phyloP scores from a whole-genome alignment of 2,329 filamentous ascomycete species.

The Lecanicillium sp. region DNA sequence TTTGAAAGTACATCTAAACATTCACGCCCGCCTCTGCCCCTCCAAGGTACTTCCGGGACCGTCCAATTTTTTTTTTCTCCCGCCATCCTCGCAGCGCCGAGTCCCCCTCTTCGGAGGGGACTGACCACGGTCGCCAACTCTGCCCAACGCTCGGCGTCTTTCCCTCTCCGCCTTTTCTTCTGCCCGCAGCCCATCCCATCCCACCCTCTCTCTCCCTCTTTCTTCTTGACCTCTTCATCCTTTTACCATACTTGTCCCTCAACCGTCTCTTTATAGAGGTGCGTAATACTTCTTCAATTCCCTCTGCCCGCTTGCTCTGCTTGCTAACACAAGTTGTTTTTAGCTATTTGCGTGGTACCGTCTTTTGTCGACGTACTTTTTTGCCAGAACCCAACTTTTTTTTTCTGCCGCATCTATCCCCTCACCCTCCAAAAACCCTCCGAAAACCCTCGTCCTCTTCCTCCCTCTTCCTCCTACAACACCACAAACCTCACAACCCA shows the following conservation, averaged over 20 bases:
- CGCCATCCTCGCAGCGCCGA: no score
- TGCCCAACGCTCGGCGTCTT: neutral
- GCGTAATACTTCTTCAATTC: neutral
- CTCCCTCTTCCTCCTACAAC: conserved; percentile 14
- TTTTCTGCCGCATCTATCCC: conserved; percentile 10
- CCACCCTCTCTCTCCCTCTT: neutral
- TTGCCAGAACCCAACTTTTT: conserved; percentile 1
- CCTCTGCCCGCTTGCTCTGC: neutral
- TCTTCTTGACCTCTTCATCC: conserved; percentile 6
- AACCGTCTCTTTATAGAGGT: neutral
- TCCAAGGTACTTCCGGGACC: no score
- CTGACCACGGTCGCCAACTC: no score
- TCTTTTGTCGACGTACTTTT: conserved; percentile 3
- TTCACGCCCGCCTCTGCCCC: no score
- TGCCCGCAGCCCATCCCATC: no score
- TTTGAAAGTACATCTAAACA: no score
- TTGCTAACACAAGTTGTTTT: neutral
- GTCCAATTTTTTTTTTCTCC: no score
- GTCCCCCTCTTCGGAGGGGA: no score
- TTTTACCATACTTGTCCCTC: conserved; percentile 1
- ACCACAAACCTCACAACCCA: conserved; percentile 15
- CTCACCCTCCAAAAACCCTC: conserved; percentile 20
- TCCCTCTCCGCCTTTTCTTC: conserved; percentile 7
- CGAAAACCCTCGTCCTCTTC: conserved; percentile 19
- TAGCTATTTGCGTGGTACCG: conserved; percentile 2